These are phyloP conservation scores for Botrytis sinoallii DNA, from an alignment of 2,329 filamentous ascomycete species.

Conservation along the genomic window DNA sequence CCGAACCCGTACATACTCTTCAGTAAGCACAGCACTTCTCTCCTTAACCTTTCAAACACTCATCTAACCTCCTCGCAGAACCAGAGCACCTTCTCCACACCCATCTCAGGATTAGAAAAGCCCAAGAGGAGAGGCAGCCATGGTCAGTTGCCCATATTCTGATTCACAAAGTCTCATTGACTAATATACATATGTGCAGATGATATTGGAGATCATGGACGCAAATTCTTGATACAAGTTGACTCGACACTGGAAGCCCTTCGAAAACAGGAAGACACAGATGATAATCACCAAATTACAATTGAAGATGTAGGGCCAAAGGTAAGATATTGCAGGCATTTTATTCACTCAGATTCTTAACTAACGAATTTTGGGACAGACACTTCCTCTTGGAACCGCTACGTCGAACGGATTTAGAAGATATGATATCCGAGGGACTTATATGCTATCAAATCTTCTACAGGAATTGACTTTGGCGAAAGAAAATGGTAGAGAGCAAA, in stretches of 20 bases:
- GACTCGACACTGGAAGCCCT: constrained; percentile 77
- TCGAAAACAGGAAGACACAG: constrained; percentile 83
- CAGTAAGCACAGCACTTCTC: constrained; percentile 25
- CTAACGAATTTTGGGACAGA: constrained; percentile 44
- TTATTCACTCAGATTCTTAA: background rate
- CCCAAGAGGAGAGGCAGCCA: constrained; percentile 37
- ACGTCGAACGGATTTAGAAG: constrained; percentile 82
- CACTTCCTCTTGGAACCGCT: constrained; percentile 78
- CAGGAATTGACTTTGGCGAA: constrained; percentile 93
- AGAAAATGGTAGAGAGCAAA: constrained; percentile 83
- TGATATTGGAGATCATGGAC: constrained; percentile 65
- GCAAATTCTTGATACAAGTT: constrained; percentile 83
- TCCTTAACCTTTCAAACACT: background rate
- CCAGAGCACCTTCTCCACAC: constrained; percentile 23
- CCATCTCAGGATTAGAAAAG: constrained; percentile 27
- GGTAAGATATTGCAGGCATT: constrained; percentile 43
- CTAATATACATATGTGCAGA: constrained; percentile 50
- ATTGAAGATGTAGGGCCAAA: constrained; percentile 95
- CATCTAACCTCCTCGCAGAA: constrained; percentile 26
- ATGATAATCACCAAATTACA: constrained; percentile 94
- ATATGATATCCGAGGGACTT: constrained; percentile 90
- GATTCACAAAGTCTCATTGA: background rate
- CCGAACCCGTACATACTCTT: constrained; percentile 36
- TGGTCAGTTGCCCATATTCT: constrained; percentile 28
- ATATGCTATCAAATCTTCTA: constrained; percentile 93